phyloP scores from a whole-genome alignment of 176 grass and related monocot genomes.

The Pharus latifolius region DNA sequence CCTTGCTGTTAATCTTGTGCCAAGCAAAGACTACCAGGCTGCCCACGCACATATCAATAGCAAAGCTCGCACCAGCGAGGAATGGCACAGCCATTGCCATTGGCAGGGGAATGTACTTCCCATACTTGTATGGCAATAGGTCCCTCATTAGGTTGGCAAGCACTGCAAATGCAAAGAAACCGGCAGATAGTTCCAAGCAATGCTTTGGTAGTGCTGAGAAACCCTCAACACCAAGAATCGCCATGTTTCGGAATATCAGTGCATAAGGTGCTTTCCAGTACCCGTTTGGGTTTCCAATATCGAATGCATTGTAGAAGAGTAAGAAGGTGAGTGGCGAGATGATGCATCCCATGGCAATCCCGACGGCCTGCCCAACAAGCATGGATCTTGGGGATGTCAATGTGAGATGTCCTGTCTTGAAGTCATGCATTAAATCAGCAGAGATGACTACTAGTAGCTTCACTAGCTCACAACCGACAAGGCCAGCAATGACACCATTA shows the following conservation, averaged over 20 bases:
- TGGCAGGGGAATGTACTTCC: conserved; percentile 29
- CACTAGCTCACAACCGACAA: no score
- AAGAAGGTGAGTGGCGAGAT: conserved; percentile 44
- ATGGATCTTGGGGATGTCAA: conserved; percentile 51
- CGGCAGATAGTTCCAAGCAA: conserved; percentile 44
- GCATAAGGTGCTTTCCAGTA: conserved; percentile 46
- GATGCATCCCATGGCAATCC: conserved; percentile 54
- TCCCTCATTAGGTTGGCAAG: conserved; percentile 15
- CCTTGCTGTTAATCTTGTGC: conserved; percentile 10
- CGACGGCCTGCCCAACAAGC: conserved; percentile 46
- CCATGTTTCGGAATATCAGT: conserved; percentile 51
- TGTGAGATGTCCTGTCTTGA: conserved; percentile 66
- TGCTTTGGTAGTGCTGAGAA: conserved; percentile 38
- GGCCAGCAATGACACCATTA: no score
- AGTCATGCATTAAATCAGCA: conserved; percentile 72
- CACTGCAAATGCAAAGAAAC: conserved; percentile 35
- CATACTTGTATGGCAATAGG: conserved; percentile 6
- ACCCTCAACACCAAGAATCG: conserved; percentile 41
- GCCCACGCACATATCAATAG: conserved; percentile 45
- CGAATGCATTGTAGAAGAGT: conserved; percentile 57
- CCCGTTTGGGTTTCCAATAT: conserved; percentile 25
- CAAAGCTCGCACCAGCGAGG: conserved; percentile 38
- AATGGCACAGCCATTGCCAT: conserved; percentile 51
- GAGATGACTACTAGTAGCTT: no score
- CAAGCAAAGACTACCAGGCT: conserved; percentile 31